A percentile compares a stretch with the other conserved stretches of the same genome.
These are phyloP conservation scores for Malus hybrid DNA, from an alignment of 331 rosid genomes.

Conservation along the genomic window DNA sequence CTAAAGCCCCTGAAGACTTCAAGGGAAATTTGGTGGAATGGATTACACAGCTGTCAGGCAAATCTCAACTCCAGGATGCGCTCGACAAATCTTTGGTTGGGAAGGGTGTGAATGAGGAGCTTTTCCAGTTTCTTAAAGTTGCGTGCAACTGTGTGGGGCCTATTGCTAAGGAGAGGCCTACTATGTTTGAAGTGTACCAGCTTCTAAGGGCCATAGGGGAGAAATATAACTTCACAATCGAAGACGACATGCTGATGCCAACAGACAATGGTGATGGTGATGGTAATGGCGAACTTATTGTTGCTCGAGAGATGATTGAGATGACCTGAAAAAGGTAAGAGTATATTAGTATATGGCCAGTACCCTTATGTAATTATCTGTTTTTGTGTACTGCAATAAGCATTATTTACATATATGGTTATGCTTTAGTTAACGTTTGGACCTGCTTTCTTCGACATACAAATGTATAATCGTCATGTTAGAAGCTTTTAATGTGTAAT, in stretches of 20 bases:
- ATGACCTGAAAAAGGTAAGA: conserved; percentile 35
- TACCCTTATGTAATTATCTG: conserved; percentile 36
- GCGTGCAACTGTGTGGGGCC: conserved; percentile 60
- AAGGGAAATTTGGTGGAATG: conserved; percentile 88
- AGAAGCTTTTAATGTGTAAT: background rate
- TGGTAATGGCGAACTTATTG: conserved; percentile 68
- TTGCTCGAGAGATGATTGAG: conserved; percentile 42
- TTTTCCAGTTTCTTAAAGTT: conserved; percentile 85
- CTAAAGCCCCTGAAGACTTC: conserved; percentile 72
- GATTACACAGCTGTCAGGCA: conserved; percentile 43
- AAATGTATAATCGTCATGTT: background rate
- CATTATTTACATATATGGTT: conserved; percentile 17
- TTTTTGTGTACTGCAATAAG: conserved; percentile 20
- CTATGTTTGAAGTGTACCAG: conserved; percentile 95
- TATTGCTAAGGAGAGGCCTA: conserved; percentile 77
- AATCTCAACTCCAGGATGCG: conserved; percentile 44
- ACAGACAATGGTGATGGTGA: conserved; percentile 25
- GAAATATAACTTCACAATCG: conserved; percentile 61
- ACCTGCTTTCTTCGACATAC: background rate
- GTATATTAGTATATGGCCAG: conserved; percentile 15
- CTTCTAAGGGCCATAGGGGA: conserved; percentile 77
- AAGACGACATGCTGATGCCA: conserved; percentile 57
- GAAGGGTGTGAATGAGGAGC: conserved; percentile 60
- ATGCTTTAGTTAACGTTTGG: background rate
- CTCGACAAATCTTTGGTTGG: conserved; percentile 52